Evolutionary conservation across 805 yeast species (phyloP).

Genomic region (Teunomyces funiuensis): DNA sequence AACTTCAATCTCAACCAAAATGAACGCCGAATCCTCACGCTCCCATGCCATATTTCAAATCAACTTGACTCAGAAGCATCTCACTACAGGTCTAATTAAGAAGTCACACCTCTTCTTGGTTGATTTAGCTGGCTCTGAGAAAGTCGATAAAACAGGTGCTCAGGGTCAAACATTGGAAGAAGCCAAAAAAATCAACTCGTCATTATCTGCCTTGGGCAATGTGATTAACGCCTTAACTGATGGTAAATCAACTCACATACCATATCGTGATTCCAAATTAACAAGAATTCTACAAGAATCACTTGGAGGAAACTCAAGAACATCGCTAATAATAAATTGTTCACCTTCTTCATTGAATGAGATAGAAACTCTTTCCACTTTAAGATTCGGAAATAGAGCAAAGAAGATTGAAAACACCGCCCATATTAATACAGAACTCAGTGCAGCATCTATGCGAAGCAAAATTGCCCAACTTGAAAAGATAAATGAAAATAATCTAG

Average conservation of each 20-base stretch:
- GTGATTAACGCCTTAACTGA: constrained; percentile 80
- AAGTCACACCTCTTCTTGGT: constrained; percentile 69
- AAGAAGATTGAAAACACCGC: constrained; percentile 66
- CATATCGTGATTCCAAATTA: constrained; percentile 76
- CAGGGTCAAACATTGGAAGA: constrained; percentile 74
- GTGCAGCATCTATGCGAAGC: constrained; percentile 48
- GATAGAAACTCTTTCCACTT: constrained; percentile 65
- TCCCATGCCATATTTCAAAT: constrained; percentile 80
- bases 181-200: constrained; percentile 78
- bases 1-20: constrained; percentile 59
- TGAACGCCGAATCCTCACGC: constrained; percentile 74
- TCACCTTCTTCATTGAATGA: constrained; percentile 60
- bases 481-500: constrained; percentile 26
- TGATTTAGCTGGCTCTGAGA: constrained; percentile 88
- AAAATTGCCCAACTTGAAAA: constrained; percentile 36
- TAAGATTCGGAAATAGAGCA: constrained; percentile 75
- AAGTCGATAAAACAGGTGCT: constrained; percentile 74
- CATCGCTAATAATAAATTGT: constrained; percentile 70
- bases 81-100: constrained; percentile 55
- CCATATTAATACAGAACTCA: constrained; percentile 59
- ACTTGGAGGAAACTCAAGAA: constrained; percentile 79
- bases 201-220: constrained; percentile 74
- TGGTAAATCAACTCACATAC: constrained; percentile 60
- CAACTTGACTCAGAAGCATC: constrained; percentile 59
- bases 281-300: constrained; percentile 79